Percentiles rank a stretch among this genome's conserved stretches.
These are phyloP conservation scores for Arthrobotrys iridis DNA, from an alignment of 2,329 filamentous ascomycete species.

Conservation along the genomic window DNA sequence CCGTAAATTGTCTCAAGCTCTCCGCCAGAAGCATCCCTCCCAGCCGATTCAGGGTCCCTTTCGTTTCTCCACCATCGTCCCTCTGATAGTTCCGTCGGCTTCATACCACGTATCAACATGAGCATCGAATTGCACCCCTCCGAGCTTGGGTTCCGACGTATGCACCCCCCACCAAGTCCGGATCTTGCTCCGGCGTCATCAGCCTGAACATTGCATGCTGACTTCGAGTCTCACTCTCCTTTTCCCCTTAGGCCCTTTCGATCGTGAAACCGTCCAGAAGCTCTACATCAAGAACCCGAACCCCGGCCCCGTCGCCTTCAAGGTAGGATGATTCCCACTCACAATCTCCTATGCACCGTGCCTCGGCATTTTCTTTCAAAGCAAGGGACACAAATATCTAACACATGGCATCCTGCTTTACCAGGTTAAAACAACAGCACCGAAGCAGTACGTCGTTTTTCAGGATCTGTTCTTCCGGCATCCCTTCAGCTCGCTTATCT, in stretches of 20 bases:
- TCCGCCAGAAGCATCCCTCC: not conserved
- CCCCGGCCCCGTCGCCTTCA: slow-evolving; percentile 73
- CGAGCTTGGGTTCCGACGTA: slow-evolving; percentile 94
- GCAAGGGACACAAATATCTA: slow-evolving; percentile 31
- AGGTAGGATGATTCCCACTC: slow-evolving; percentile 65
- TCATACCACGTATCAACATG: slow-evolving; percentile 69
- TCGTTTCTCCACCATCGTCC: not conserved
- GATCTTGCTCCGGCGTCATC: slow-evolving; percentile 65
- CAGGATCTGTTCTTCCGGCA: slow-evolving; percentile 50
- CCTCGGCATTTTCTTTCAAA: not conserved
- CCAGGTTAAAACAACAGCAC: slow-evolving; percentile 97
- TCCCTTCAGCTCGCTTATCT: slow-evolving; percentile 55
- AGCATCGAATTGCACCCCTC: slow-evolving; percentile 91
- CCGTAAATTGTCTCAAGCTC: slow-evolving; percentile 16
- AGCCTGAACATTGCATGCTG: not conserved
- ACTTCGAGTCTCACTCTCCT: slow-evolving; percentile 5
- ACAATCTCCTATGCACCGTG: not conserved
- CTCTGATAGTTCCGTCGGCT: not conserved
- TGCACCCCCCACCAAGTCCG: slow-evolving; percentile 61
- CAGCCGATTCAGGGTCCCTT: slow-evolving; percentile 3
- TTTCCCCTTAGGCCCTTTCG: slow-evolving; percentile 70
- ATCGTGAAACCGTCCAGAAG: slow-evolving; percentile 72
- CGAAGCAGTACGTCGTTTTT: slow-evolving; percentile 90
- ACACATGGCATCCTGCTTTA: slow-evolving; percentile 29
- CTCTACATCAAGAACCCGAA: slow-evolving; percentile 74